Evolutionary conservation across 2,329 filamentous ascomycete species (phyloP), one percentile per base, ranked within the genome.

Genomic region (Colletotrichum sojae): DNA sequence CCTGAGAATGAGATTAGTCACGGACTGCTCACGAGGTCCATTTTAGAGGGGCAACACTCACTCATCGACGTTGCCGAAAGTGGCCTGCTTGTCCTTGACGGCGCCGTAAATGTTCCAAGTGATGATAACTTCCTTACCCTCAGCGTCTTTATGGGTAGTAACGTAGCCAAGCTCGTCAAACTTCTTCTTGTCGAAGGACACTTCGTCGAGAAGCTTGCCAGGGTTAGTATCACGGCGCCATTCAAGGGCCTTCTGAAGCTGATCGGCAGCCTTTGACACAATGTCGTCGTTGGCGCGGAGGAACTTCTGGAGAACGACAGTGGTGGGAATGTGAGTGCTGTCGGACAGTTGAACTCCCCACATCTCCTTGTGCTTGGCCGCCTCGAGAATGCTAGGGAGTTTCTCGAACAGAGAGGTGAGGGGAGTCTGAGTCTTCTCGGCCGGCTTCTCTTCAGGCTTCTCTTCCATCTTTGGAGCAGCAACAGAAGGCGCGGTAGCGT

Each of bases 101-200:
- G 90, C 89, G 15, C 95, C 95, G 77, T 98, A 98, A 76, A 98
- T 91, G 79, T 98, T 98, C 92, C 95, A 98, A 2, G 93, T 96
- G 56, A 95, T 91, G 64, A 97, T 78, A 18, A 75, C 86, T 78
- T 91, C 89, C 75, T 89, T 84, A 68, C 82, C 81, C 58, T 85
- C 86, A 27, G 83, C 83, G 1, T 85, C 84, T 43, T 85, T 84
- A 73, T 96, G 90, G n/a, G 85, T 86, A 1, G 94, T 94, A 58
- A 97, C 88, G 78, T 92, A 98, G 46, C 95, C 95, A 66, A 98
- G 80, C 2, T 91, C 91, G 8, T 85, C 89, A 75, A 96, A 98
- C 81, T 93, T 95, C 67, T 82, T 82, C 73, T 86, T 85, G 75
- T 88, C 88, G 80, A 91, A 96, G 43, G 86, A 84, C 64, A 89